A percentile compares a stretch with the other conserved stretches of the same genome.
phyloP scores from a whole-genome alignment of 306 rosid species.

The Fragaria ananassa region DNA sequence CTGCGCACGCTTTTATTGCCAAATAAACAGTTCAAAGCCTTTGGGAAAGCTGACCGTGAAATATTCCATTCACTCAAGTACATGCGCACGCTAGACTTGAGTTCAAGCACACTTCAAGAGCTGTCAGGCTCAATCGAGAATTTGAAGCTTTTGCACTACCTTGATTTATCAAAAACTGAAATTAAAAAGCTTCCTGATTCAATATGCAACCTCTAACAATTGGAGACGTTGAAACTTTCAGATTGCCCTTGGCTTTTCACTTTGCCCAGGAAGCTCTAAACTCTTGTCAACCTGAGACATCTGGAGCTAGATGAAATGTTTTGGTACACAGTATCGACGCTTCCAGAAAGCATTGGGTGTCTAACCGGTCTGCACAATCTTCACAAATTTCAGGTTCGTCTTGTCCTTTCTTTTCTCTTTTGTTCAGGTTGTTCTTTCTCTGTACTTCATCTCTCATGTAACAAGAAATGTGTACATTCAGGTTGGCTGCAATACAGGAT shows the following conservation, averaged over 20 bases:
- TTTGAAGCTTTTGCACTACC: conserved; percentile 22
- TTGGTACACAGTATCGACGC: neutral
- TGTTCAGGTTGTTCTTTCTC: neutral
- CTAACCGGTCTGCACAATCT: conserved; percentile 16
- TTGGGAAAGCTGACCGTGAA: neutral
- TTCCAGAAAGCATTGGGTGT: conserved; percentile 11
- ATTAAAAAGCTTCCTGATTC: conserved; percentile 17
- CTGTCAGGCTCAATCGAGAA: conserved; percentile 16
- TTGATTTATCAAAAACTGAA: conserved; percentile 18
- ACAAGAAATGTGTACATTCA: neutral
- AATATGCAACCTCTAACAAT: conserved; percentile 10
- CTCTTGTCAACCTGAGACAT: conserved; percentile 13
- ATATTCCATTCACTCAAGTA: neutral
- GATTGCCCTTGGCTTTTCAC: conserved; percentile 14
- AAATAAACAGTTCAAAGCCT: neutral
- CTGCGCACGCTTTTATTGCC: conserved; percentile 20
- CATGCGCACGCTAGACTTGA: conserved; percentile 15
- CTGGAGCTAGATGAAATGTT: conserved; percentile 27
- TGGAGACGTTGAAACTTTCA: conserved; percentile 23
- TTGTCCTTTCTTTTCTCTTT: neutral
- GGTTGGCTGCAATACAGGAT: conserved; percentile 13
- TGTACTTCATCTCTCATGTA: neutral
- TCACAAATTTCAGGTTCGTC: conserved; percentile 14
- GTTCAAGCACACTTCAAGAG: conserved; percentile 16
- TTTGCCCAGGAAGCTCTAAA: conserved; percentile 15